phyloP scores from a whole-genome alignment of 2,329 filamentous ascomycete species.

The Purpureocillium takamizusanense region DNA sequence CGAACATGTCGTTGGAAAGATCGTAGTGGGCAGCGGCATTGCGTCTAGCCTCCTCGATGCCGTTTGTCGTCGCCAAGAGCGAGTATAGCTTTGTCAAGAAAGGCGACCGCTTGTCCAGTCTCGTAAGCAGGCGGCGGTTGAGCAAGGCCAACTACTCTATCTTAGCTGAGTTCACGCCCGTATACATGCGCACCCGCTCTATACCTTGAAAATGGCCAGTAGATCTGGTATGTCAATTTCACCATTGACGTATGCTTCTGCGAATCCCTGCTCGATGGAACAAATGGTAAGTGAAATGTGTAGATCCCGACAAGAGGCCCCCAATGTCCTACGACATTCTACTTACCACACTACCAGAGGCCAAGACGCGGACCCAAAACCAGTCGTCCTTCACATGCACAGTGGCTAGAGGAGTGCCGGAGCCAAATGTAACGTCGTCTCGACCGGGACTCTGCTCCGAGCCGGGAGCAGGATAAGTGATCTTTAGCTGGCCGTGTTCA shows the following conservation, averaged over 20 bases:
- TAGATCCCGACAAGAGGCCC: too few relatives aligned
- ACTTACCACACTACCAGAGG: too few relatives aligned
- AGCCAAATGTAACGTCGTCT: too few relatives aligned
- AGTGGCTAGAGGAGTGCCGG: neutral
- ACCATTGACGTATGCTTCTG: conserved; percentile 8
- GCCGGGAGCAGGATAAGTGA: too few relatives aligned
- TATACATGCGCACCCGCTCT: neutral
- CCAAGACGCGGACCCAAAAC: too few relatives aligned
- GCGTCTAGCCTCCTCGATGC: conserved; percentile 1
- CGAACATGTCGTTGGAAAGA: conserved; percentile 6
- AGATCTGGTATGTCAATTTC: conserved; percentile 8
- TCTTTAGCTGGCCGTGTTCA: neutral
- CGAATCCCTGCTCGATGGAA: too few relatives aligned
- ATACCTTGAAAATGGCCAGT: conserved; percentile 5
- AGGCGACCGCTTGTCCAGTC: neutral
- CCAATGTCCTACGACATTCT: too few relatives aligned
- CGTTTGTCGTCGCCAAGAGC: neutral
- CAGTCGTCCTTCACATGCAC: too few relatives aligned
- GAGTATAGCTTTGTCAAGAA: too few relatives aligned
- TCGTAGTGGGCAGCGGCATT: conserved; percentile 9
- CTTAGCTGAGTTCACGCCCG: too few relatives aligned
- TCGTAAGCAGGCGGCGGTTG: conserved; percentile 1
- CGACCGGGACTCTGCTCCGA: too few relatives aligned
- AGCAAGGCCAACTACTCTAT: neutral
- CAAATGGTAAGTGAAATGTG: too few relatives aligned